Base-by-base conservation (phyloP, 2,329 filamentous ascomycete species). In the Reticulascus tulasneorum region DNA sequence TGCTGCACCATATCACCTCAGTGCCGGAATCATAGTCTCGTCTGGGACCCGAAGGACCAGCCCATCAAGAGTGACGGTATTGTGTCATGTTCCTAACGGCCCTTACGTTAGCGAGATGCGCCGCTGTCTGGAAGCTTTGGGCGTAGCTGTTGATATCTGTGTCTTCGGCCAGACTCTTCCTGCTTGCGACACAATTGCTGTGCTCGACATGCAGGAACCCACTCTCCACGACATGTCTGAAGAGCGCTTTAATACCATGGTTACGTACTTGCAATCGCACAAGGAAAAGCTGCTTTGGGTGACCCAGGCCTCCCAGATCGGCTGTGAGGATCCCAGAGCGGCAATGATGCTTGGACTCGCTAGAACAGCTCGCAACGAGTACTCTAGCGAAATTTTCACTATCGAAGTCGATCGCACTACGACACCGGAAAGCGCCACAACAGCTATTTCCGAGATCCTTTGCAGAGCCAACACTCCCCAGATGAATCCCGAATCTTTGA, bases 351-450 rank as follows among this genome's bases (percentile, higher is more conserved):
- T 61, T n/a, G 60, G 60, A 2, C 22, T 49, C 0, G 47, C 52
- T 2, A 46, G 60, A 2, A 52, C 49, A 3, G 41, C 61, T 7
- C 55, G 57, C 12, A 45, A 40, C 5, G 59, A 62, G 43, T 33
- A 51, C 12, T 36, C 35, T 0, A 33, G 56, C 4, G 41, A 51
- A 8, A 45, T 62, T 18, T 45, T 50, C 8, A 59, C 58, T 0
- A 46, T 55, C 9, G 60, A 63, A 33, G 38, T 61, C 2, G 48
- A 54, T 5, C 20, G 1, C 7, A 10, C 10, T 10, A 18, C 20
- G 6, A 28, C 17, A 11, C 17, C 24, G 13, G 1, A n/a, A 8
- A 12, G n/a, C 25, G 25, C 25, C n/a, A 7, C 25, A 8, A 16
- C 8, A 8, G 7, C 12, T 27, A 7, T 27, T n/a, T n/a, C 25